phyloP scores from a whole-genome alignment of 2,329 filamentous ascomycete genomes.

The Venturiaceae sp. region DNA sequence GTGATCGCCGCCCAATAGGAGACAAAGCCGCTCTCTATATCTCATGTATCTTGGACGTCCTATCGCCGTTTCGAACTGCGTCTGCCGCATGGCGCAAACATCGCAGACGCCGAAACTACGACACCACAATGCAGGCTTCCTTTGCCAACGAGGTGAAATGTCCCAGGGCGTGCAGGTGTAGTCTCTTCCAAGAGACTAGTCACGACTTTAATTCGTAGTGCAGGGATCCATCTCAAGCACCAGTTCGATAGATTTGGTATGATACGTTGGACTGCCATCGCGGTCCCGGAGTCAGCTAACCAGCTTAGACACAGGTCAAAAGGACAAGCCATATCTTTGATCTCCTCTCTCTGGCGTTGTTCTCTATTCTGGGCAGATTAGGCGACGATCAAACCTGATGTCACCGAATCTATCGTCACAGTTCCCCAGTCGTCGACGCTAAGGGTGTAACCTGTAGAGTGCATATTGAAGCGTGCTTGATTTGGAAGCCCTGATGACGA shows the following conservation, averaged over 20 bases:
- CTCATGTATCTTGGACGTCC: not conserved
- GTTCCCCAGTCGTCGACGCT: too few relatives aligned
- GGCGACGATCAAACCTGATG: too few relatives aligned
- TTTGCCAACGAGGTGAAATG: not conserved
- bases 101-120: not conserved
- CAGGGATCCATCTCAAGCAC: too few relatives aligned
- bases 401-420: too few relatives aligned
- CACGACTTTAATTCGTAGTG: too few relatives aligned
- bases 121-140: not conserved
- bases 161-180: not conserved
- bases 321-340: not conserved
- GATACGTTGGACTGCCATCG: not conserved
- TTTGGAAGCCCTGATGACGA: too few relatives aligned
- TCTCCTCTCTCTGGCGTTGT: not conserved
- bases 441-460: too few relatives aligned
- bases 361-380: too few relatives aligned
- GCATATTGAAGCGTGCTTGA: too few relatives aligned
- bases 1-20: not conserved
- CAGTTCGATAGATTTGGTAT: not conserved
- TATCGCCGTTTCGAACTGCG: not conserved
- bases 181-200: too few relatives aligned
- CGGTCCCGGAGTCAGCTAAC: not conserved
- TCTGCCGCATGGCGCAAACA: not conserved
- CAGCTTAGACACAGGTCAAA: not conserved
- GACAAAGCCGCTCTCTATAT: not conserved